These are phyloP conservation scores for Skeletonema tropicum DNA, from an alignment of 108 stramenopile species.

Conservation along the genomic window DNA sequence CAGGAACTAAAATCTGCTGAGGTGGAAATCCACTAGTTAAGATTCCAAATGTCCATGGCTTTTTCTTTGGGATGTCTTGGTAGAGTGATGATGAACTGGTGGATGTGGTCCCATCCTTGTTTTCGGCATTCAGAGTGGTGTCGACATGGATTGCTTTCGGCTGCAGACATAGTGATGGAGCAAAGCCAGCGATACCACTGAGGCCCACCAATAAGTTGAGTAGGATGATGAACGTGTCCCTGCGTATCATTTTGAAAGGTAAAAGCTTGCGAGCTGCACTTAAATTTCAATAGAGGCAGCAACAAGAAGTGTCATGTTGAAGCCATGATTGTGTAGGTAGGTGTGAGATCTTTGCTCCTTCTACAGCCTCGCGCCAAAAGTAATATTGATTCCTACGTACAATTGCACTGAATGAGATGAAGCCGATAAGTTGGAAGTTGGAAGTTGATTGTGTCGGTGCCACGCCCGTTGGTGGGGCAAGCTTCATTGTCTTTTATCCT, in stretches of 20 bases:
- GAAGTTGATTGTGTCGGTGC: too few relatives aligned
- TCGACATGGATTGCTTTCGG: neutral
- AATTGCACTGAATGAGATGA: too few relatives aligned
- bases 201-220: neutral
- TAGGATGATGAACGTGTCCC: neutral
- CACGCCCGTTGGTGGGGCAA: too few relatives aligned
- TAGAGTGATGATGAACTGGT: slow-evolving; percentile 20
- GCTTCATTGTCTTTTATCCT: too few relatives aligned
- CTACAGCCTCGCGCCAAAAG: neutral
- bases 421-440: too few relatives aligned
- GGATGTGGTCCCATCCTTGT: neutral
- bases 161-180: neutral
- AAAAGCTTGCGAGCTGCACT: too few relatives aligned
- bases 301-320: too few relatives aligned
- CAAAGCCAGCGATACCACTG: neutral
- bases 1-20: slow-evolving; percentile 51
- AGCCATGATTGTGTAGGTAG: too few relatives aligned
- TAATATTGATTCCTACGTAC: neutral
- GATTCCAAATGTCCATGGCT: slow-evolving; percentile 52
- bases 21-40: slow-evolving; percentile 57
- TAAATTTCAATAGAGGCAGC: too few relatives aligned
- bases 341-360: too few relatives aligned
- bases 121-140: neutral
- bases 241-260: neutral
- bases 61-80: slow-evolving; percentile 31